A percentile compares a stretch with the other conserved stretches of the same genome.
phyloP scores from a whole-genome alignment of 768 basidiomycete genomes.

The Termitomyces sp. region DNA sequence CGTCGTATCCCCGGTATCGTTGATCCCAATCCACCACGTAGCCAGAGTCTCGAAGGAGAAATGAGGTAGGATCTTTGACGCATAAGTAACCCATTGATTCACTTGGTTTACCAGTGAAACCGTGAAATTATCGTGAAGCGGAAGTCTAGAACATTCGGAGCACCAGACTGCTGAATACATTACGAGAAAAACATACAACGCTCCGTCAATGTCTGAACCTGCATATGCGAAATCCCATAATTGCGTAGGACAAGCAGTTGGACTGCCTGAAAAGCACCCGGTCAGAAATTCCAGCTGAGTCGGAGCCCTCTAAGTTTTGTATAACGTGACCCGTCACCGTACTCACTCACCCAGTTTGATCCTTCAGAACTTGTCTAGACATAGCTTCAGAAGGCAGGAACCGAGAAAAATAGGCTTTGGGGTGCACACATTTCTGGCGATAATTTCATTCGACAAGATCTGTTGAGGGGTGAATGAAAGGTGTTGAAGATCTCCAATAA shows the following conservation, averaged over 20 bases:
- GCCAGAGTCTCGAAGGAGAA: constrained; percentile 36
- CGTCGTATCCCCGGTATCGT: constrained; percentile 48
- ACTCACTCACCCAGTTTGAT: neutral
- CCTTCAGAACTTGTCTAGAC: constrained; percentile 1
- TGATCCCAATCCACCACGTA: constrained; percentile 57
- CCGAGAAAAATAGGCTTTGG: neutral
- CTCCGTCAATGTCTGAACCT: constrained; percentile 39
- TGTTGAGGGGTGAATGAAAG: constrained; percentile 35
- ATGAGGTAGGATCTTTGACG: constrained; percentile 38
- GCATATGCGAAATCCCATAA: constrained; percentile 56
- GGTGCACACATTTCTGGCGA: neutral
- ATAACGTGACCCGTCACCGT: neutral
- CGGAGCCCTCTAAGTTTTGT: neutral
- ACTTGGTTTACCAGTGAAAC: constrained; percentile 43
- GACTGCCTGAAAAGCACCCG: constrained; percentile 40
- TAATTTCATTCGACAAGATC: constrained; percentile 36
- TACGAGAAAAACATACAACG: constrained; percentile 23
- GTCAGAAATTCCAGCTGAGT: constrained; percentile 46
- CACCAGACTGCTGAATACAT: neutral
- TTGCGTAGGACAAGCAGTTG: constrained; percentile 35
- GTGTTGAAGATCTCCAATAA: constrained; percentile 41
- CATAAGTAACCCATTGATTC: constrained; percentile 40
- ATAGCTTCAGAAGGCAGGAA: neutral
- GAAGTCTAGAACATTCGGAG: neutral
- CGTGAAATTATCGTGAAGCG: constrained; percentile 37